Evolutionary conservation across 2,329 filamentous ascomycete genomes (phyloP), one percentile per base, ranked within the genome.

Genomic region (Onygena corvina): DNA sequence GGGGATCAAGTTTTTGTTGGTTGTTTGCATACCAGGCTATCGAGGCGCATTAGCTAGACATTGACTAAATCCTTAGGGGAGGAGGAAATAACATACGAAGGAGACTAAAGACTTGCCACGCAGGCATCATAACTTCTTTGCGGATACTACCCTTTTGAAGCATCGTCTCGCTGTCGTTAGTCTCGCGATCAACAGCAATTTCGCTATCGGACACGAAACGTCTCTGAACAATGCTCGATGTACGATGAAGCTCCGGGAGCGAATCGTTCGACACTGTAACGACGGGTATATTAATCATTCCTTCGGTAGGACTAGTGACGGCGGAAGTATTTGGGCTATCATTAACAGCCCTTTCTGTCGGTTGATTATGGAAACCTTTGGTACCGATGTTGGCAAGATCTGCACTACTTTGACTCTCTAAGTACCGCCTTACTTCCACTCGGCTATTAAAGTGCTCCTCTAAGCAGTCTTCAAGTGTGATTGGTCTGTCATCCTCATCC

Each of bases 31-130:
- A 88, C 89, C 89, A 95, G 23, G 89, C 84, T 89, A 45, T 46
- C 54, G 73, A 63, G 72, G 57, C 23, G 49, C n/a, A 31, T 51
- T 29, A 57, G 72, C 67, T 54, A 7, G 52, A n/a, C n/a, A n/a
- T n/a, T 20, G 23, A 53, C 45, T 53, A 50, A 18, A 31, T 12
- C 33, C 20, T 29, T 18, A 36, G 14, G 50, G 16, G 14, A 51
- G 7, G 12, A 47, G n/a, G 33, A 20, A 40, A 42, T 49, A 58
- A 74, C 84, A 68, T 71, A 88, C 84, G 89, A 58, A 95, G 87
- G 21, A 96, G 71, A 60, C 85, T 87, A 68, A 95, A 96, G 61
- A 96, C 94, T 60, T 95, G 90, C 88, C 89, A 96, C 1, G 92
- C 92, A 31, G 90, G 90, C 71, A 96, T 94, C 51, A 90, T 82